Base-by-base conservation (phyloP, 805 yeast genomes). In the Priceomyces fermenticarens region DNA sequence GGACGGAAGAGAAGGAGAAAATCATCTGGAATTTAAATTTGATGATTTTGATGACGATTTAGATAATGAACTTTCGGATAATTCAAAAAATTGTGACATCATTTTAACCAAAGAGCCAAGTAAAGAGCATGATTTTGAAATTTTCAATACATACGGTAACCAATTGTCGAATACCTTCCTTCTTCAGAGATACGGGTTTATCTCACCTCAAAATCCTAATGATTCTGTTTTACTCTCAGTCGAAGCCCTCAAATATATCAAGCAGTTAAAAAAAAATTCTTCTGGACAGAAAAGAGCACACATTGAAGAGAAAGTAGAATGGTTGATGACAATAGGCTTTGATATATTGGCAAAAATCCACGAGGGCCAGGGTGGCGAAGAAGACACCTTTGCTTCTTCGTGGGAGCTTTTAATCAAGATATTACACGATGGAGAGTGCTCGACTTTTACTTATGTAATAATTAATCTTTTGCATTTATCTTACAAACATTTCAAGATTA, bases 131-230 rank as follows among this genome's bases (percentile, higher is more conserved):
- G 46, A 51, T 3, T 54, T 49, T 42, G 97, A 91, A 54, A 54
- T 91, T 10, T 86, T 81, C 67, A 89, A 88, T 62, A 81, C 93
- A 0, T 90, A 89, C 52, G 97, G 97, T 0, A 63, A 67, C 43
- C 83, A 81, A 20, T 67, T 83, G 30, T 63, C 82, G 11, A 88
- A 86, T 49, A 70, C 85, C 0, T 73, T 77, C 29, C 63, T 90
- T 31, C 58, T 89, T 10, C 78, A 89, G 10, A 73, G 86, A 42
- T 90, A 89, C 57, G 97, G 97, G 1, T 89, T 90, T 57, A 76
- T 82, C 8, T 78, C 81, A 47, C 64, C 67, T 1, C 43, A 41
- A 4, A 66, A 68, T 39, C 53, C 56, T 27, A 72, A 77, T 51
- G 88, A 85, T 48, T 55, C 72, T 2, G 75, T 85, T 10, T 70